Percentiles rank a stretch among this genome's conserved stretches.
phyloP scores from a whole-genome alignment of 768 basidiomycete species.

The Suillus variegatus region DNA sequence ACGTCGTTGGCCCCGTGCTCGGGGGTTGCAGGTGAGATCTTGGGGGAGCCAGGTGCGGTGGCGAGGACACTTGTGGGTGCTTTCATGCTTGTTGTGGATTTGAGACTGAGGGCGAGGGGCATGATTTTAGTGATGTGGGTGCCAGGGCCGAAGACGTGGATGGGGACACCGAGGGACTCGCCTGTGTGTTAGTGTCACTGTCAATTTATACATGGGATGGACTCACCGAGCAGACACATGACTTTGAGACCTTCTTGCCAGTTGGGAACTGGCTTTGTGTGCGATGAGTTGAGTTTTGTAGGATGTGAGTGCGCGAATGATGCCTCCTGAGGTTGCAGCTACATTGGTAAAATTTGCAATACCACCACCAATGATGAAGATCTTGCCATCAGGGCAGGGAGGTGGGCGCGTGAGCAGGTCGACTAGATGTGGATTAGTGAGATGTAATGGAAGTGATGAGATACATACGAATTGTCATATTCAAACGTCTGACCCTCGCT shows the following conservation, averaged over 20 bases:
- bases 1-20: constrained; percentile 48
- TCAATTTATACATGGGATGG: no score
- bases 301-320: constrained; percentile 95
- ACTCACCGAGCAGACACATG: constrained; percentile 81
- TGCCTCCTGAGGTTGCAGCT: constrained; percentile 98
- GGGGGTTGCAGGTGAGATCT: constrained; percentile 22
- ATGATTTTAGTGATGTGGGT: constrained; percentile 99
- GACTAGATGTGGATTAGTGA: constrained; percentile 43
- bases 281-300: constrained; percentile 83
- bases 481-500: constrained; percentile 99
- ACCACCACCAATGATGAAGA: constrained; percentile 99
- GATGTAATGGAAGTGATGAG: background rate
- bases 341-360: constrained; percentile 99
- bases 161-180: constrained; percentile 95
- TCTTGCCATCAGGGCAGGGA: constrained; percentile 85
- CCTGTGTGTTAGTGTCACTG: constrained; percentile 25
- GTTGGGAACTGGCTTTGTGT: constrained; percentile 84
- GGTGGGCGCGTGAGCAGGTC: constrained; percentile 93
- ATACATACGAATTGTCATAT: constrained; percentile 89
- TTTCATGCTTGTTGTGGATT: constrained; percentile 33
- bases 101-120: constrained; percentile 90
- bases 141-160: constrained; percentile 96
- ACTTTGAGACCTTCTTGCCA: constrained; percentile 99
- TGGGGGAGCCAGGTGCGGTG: constrained; percentile 50
- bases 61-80: constrained; percentile 39